Conservation (phyloP, 2,329 filamentous ascomycete species). For the Nemania serpens region DNA sequence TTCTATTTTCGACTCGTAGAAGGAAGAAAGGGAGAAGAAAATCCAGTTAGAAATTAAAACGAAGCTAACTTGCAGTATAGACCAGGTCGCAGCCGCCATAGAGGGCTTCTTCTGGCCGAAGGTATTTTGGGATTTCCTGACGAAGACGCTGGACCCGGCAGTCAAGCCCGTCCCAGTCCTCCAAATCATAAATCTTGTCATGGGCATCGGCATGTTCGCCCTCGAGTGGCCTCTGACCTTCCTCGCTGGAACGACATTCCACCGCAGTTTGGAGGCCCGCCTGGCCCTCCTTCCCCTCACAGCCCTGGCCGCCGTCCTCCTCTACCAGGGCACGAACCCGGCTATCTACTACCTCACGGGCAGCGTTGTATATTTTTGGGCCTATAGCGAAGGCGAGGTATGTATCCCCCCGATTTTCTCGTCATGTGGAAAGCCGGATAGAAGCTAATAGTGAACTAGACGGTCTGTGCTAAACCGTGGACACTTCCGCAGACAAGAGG, state of each 20-base stretch:
- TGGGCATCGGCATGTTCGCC: conserved; percentile 77
- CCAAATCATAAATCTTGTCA: conserved; percentile 85
- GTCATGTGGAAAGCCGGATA: background rate
- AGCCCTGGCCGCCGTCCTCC: conserved; percentile 72
- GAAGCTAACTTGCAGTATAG: conserved; percentile 53
- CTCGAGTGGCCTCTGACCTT: conserved; percentile 90
- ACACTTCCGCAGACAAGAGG: conserved; percentile 64
- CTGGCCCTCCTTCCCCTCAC: conserved; percentile 82
- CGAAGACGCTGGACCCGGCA: conserved; percentile 82
- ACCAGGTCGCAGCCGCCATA: conserved; percentile 83
- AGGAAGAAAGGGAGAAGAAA: background rate
- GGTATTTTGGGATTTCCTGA: conserved; percentile 96
- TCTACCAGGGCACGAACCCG: conserved; percentile 92
- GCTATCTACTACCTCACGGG: conserved; percentile 91
- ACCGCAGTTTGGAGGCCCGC: conserved; percentile 86
- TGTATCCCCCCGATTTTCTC: conserved; percentile 43
- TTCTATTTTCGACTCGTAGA: background rate
- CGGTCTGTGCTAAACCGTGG: conserved; percentile 72
- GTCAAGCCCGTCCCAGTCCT: conserved; percentile 88
- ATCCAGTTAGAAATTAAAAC: background rate
- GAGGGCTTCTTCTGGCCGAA: conserved; percentile 98
- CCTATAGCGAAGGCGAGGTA: conserved; percentile 96
- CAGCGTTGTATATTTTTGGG: conserved; percentile 91
- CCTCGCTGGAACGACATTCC: conserved; percentile 76
- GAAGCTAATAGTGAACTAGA: conserved; percentile 46